Conservation (phyloP, 164 flowering plant species). For the Santalum album region DNA sequence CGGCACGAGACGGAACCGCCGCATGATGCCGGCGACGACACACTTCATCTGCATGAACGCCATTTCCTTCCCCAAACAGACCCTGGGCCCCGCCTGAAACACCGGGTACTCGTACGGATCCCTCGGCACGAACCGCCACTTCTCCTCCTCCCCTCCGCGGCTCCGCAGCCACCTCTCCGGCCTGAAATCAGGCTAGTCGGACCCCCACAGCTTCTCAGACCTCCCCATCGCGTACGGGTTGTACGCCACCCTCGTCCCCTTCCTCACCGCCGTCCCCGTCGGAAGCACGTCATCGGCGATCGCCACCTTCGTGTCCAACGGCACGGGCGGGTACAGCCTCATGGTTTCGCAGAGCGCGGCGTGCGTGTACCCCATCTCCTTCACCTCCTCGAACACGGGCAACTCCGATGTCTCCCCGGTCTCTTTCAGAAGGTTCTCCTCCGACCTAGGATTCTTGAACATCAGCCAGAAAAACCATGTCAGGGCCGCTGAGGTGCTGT, state of each 20-base stretch:
- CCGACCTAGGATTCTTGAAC: conserved; percentile 14
- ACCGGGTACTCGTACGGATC: conserved; percentile 24
- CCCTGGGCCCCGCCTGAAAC: conserved; percentile 33
- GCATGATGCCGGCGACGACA: too few species aligned
- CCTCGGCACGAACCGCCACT: conserved; percentile 18
- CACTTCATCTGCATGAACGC: too few species aligned
- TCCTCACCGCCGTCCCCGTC: conserved; percentile 21
- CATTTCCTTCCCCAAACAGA: too few species aligned
- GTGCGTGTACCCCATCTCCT: conserved; percentile 24
- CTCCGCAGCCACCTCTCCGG: conserved; percentile 26
- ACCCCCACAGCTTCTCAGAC: conserved; percentile 22
- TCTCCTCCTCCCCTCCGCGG: not conserved
- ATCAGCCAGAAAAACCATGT: conserved; percentile 51
- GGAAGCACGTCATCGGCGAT: conserved; percentile 20
- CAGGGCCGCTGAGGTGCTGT: conserved; percentile 40
- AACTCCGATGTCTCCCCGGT: conserved; percentile 8
- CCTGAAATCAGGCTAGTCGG: conserved; percentile 19
- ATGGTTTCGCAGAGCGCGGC: conserved; percentile 27
- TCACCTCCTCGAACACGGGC: conserved; percentile 12
- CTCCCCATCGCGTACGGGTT: conserved; percentile 30
- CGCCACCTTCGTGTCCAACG: conserved; percentile 19
- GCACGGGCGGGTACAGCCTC: conserved; percentile 33
- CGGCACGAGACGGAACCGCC: too few species aligned
- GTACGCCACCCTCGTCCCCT: conserved; percentile 19
- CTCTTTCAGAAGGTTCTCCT: conserved; percentile 24